These are phyloP conservation scores for Pyrus hybrid DNA, from an alignment of 331 rosid genomes.

Conservation along the genomic window DNA sequence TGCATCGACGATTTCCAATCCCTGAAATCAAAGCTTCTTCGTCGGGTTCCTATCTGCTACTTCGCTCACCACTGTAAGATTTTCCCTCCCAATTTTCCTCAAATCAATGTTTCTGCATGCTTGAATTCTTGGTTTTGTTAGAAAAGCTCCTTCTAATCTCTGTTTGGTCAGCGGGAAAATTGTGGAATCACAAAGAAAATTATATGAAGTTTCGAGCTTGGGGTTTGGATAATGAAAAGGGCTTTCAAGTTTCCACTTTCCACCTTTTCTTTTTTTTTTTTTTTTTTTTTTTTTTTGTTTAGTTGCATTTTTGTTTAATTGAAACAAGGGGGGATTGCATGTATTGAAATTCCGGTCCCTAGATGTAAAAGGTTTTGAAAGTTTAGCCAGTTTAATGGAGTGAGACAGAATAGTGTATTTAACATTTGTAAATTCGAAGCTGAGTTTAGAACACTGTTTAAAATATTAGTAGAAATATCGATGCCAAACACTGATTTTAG, in stretches of 20 bases:
- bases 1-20: slow-evolving; percentile 26
- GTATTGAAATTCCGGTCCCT: neutral
- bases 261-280: too few relatives aligned
- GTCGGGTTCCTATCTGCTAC: slow-evolving; percentile 1
- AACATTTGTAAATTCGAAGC: too few relatives aligned
- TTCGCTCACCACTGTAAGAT: slow-evolving; percentile 23
- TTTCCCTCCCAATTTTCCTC: neutral
- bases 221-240: neutral
- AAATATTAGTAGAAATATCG: too few relatives aligned
- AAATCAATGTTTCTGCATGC: neutral
- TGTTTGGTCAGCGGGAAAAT: slow-evolving; percentile 21
- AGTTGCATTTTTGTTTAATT: neutral
- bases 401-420: too few relatives aligned
- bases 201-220: slow-evolving; percentile 3
- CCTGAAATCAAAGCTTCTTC: slow-evolving; percentile 23
- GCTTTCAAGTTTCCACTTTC: neutral
- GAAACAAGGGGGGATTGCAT: neutral
- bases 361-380: slow-evolving; percentile 2
- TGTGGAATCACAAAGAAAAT: too few relatives aligned
- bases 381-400: neutral
- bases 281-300: neutral
- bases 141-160: neutral
- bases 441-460: too few relatives aligned
- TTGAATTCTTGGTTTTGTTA: neutral
- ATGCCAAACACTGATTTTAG: too few relatives aligned